Evolutionary conservation across 2,329 filamentous ascomycete species (phyloP), one percentile per base, ranked within the genome.

Genomic region (Lojkania enalia): DNA sequence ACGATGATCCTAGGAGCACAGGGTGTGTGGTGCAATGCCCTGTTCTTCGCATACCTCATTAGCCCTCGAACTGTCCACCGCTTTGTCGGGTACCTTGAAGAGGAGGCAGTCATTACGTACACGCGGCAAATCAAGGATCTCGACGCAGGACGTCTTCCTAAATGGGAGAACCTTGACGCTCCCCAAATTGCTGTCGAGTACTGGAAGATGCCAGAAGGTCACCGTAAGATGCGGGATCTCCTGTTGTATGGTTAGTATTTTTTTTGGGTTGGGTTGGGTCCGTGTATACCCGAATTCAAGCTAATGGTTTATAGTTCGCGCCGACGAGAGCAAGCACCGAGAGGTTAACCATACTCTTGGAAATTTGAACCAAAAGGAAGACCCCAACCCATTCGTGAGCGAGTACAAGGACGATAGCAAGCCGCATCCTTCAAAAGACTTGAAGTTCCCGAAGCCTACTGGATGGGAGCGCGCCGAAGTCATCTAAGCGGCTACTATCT

Each of bases 71-170:
- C 89, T 52, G 92, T 88, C 63, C 94, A 99, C 71, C 86, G 94
- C 33, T 97, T 99, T 70, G 91, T 97, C 41, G 94, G 91, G 1
- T 97, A 97, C 60, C 83, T 99, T 11, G 94, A 99, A 71, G 94
- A 99, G 69, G 94, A 99, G 71, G 94, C 94, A 6, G 92, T 97
- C 1, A 81, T 95, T 64, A 99, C 94, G 0, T 99, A 99, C 74
- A 94, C 90, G 0, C 84, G 90, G 38, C 88, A 90, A 49, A 87
- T 97, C 59, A 77, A 84, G 55, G 94, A 97, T 63, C 81, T 99
- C 18, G 91, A 97, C 46, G 78, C 80, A 2, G 92, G 92, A n/a
- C 81, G 83, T 46, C 75, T 96, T 12, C 90, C 91, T 0, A 83
- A 83, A 58, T 99, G 94, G 91, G 77, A 82, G 19, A 80, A 84